These are phyloP conservation scores for Graphium sp. DNA, from an alignment of 2,329 filamentous ascomycete genomes.

Conservation along the genomic window DNA sequence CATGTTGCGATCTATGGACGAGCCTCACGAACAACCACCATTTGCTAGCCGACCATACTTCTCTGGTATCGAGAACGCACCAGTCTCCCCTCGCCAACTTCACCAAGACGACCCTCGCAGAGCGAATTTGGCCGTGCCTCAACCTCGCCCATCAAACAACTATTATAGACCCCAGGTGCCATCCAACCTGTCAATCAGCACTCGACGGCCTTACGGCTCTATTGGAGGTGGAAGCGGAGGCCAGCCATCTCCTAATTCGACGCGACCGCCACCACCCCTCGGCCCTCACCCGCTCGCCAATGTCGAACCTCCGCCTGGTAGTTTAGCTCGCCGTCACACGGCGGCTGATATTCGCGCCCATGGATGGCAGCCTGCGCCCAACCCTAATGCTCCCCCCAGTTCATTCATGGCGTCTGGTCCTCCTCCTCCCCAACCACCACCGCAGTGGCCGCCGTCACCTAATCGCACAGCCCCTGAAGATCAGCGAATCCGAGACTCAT, in stretches of 20 bases:
- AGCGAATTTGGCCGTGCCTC: constrained; percentile 46
- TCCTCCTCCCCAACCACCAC: constrained; percentile 40
- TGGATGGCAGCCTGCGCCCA: constrained; percentile 48
- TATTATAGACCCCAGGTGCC: constrained; percentile 66
- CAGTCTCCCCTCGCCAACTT: constrained; percentile 75
- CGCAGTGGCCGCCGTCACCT: constrained; percentile 38
- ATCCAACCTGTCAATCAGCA: constrained; percentile 63
- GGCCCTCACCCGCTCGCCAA: constrained; percentile 48
- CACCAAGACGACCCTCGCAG: constrained; percentile 72
- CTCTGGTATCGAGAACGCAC: constrained; percentile 52
- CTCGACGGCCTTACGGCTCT: constrained; percentile 70
- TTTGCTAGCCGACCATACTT: constrained; percentile 51
- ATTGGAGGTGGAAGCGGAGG: constrained; percentile 55
- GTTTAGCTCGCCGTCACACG: constrained; percentile 71
- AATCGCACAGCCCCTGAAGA: constrained; percentile 31
- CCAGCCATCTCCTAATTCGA: constrained; percentile 51
- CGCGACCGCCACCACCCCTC: constrained; percentile 37
- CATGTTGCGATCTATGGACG: constrained; percentile 36
- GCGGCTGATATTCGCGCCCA: constrained; percentile 89
- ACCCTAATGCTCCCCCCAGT: constrained; percentile 2
- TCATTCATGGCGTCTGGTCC: too few species aligned
- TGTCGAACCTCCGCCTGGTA: constrained; percentile 46
- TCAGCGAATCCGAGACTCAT: constrained; percentile 37
- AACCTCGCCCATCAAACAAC: constrained; percentile 34
- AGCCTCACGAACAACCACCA: constrained; percentile 50